A percentile compares a stretch with the other conserved stretches of the same genome.
Conservation (phyloP, 2,329 filamentous ascomycete genomes). For the Xylariaceae sp. region DNA sequence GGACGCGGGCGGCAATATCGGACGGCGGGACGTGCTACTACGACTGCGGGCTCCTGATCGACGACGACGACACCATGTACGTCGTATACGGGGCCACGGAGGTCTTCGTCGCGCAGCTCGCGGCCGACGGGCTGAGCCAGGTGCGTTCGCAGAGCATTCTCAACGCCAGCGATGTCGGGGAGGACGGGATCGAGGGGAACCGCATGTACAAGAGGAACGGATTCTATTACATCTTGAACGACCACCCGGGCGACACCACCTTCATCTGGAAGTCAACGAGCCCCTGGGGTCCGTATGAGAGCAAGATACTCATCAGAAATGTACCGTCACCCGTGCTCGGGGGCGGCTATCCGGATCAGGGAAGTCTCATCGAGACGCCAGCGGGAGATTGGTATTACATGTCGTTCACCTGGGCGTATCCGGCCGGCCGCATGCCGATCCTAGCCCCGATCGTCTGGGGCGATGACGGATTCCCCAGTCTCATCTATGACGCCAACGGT, state of each 20-base stretch:
- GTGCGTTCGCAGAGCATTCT: conserved; percentile 31
- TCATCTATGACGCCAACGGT: conserved; percentile 36
- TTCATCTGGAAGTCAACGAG: conserved; percentile 45
- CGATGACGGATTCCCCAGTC: conserved; percentile 44
- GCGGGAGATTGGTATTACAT: conserved; percentile 54
- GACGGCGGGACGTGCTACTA: conserved; percentile 45
- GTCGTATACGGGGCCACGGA: conserved; percentile 47
- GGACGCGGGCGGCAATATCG: conserved; percentile 34
- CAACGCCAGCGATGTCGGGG: conserved; percentile 3
- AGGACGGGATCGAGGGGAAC: conserved; percentile 18
- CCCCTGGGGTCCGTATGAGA: conserved; percentile 48
- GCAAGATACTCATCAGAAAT: conserved; percentile 38
- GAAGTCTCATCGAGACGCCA: conserved; percentile 48
- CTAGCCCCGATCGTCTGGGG: conserved; percentile 50
- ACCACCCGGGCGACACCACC: conserved; percentile 39
- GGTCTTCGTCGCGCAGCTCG: conserved; percentile 47
- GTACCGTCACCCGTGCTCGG: conserved; percentile 40
- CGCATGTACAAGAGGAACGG: conserved; percentile 54
- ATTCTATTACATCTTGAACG: conserved; percentile 49
- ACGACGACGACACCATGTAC: conserved; percentile 54
- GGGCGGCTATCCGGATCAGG: conserved; percentile 48
- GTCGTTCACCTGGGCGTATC: conserved; percentile 51
- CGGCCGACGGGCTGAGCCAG: conserved; percentile 40
- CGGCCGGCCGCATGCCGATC: conserved; percentile 51
- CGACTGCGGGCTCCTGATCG: conserved; percentile 52